These are phyloP conservation scores for Plasmodium billcollinsi DNA, from an alignment of 169 alveolate species.

Conservation along the genomic window DNA sequence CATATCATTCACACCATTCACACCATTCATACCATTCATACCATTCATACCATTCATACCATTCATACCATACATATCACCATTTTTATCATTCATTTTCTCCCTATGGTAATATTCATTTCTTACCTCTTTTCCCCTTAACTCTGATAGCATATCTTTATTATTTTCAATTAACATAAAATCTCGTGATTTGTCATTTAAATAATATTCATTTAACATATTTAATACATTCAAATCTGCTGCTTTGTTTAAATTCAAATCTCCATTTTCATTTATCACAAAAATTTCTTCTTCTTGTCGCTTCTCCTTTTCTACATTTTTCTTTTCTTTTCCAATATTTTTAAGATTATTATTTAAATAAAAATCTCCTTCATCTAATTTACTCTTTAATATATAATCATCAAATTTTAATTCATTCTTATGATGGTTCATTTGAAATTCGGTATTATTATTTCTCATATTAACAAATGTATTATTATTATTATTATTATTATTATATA, in stretches of 20 bases:
- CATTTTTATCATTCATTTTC: background rate
- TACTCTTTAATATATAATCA: conserved; percentile 14
- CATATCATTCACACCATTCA: background rate
- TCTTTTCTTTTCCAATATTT: no score
- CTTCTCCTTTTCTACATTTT: conserved; percentile 17
- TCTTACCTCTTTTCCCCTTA: background rate
- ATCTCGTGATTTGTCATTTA: conserved; percentile 18
- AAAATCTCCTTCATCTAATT: conserved; percentile 24
- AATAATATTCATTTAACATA: conserved; percentile 48
- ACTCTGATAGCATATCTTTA: background rate
- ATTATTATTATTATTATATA: background rate
- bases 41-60: background rate
- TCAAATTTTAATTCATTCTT: conserved; percentile 10
- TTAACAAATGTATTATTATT: background rate
- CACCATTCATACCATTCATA: background rate
- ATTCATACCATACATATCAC: background rate
- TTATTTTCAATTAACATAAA: conserved; percentile 14
- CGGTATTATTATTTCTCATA: background rate
- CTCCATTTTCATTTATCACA: conserved; percentile 1
- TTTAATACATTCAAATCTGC: conserved; percentile 37
- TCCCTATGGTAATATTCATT: background rate
- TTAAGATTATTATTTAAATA: background rate
- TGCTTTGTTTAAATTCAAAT: conserved; percentile 12
- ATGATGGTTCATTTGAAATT: background rate
- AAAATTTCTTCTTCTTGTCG: conserved; percentile 16